Percentiles rank a stretch among this genome's conserved stretches.
phyloP scores from a whole-genome alignment of 2,329 filamentous ascomycete genomes.

The Dichotomopilus funicola region DNA sequence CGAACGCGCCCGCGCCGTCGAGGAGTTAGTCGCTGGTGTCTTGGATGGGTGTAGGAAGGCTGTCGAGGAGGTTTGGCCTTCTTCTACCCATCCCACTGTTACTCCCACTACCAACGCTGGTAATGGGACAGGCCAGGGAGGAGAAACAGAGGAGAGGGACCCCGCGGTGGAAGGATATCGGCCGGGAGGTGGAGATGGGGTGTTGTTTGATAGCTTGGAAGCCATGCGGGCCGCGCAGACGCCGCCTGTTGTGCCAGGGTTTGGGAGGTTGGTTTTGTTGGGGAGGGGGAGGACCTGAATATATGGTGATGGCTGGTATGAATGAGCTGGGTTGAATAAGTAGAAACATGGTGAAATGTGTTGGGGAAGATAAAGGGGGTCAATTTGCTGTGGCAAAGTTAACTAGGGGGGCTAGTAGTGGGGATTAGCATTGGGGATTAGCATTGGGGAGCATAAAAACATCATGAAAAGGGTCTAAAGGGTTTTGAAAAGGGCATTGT shows the following conservation, averaged over 20 bases:
- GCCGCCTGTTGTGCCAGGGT: slow-evolving; percentile 41
- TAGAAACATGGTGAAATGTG: too few species aligned
- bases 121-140: slow-evolving; percentile 21
- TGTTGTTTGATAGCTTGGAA: slow-evolving; percentile 45
- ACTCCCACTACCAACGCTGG: neutral
- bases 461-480: too few species aligned
- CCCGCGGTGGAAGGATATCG: slow-evolving; percentile 26
- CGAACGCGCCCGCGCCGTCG: slow-evolving; percentile 74
- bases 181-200: slow-evolving; percentile 45
- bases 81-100: neutral
- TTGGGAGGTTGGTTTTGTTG: slow-evolving; percentile 46
- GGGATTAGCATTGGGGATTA: too few species aligned
- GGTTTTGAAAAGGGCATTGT: too few species aligned
- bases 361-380: too few species aligned
- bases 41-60: slow-evolving; percentile 61
- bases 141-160: slow-evolving; percentile 15
- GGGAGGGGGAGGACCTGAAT: slow-evolving; percentile 13
- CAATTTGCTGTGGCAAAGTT: too few species aligned
- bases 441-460: too few species aligned
- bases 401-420: too few species aligned
- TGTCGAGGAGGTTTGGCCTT: slow-evolving; percentile 59
- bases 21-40: slow-evolving; percentile 67
- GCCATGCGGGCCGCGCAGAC: slow-evolving; percentile 40
- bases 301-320: too few species aligned
- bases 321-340: too few species aligned